Evolutionary conservation across 73 alveolate genomes (phyloP).

Genomic region (Paramecium bursaria): DNA sequence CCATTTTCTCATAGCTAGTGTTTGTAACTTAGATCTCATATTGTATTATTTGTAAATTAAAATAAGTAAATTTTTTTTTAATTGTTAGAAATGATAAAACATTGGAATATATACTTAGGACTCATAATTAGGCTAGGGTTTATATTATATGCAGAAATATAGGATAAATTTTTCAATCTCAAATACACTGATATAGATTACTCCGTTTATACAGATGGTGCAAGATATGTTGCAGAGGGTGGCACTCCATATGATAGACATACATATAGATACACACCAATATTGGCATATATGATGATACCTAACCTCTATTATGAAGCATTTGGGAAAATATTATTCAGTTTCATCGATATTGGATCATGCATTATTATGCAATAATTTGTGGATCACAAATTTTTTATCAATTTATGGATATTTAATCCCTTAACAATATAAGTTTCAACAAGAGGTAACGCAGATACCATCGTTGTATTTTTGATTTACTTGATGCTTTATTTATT

Average conservation of each 20-base stretch:
- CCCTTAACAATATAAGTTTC: constrained; percentile 87
- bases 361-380: constrained; percentile 79
- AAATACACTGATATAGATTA: constrained; percentile 97
- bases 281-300: constrained; percentile 82
- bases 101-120: constrained; percentile 51
- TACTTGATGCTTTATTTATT: constrained; percentile 77
- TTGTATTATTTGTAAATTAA: too few relatives aligned
- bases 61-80: too few relatives aligned
- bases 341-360: constrained; percentile 81
- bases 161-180: constrained; percentile 71
- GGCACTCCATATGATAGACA: constrained; percentile 96
- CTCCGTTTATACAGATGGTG: constrained; percentile 97
- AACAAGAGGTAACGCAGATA: constrained; percentile 96
- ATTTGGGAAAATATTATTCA: constrained; percentile 74
- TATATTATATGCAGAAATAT: constrained; percentile 51
- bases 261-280: constrained; percentile 97
- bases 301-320: constrained; percentile 47
- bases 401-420: constrained; percentile 85
- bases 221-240: constrained; percentile 86
- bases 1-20: constrained; percentile 31
- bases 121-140: constrained; percentile 63
- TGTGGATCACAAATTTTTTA: constrained; percentile 65
- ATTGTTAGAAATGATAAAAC: constrained; percentile 21
- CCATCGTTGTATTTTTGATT: constrained; percentile 84
- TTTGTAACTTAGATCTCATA: constrained; percentile 45